These are phyloP conservation scores for Melanogaster broomeanus DNA, from an alignment of 768 basidiomycete genomes.

Conservation along the genomic window DNA sequence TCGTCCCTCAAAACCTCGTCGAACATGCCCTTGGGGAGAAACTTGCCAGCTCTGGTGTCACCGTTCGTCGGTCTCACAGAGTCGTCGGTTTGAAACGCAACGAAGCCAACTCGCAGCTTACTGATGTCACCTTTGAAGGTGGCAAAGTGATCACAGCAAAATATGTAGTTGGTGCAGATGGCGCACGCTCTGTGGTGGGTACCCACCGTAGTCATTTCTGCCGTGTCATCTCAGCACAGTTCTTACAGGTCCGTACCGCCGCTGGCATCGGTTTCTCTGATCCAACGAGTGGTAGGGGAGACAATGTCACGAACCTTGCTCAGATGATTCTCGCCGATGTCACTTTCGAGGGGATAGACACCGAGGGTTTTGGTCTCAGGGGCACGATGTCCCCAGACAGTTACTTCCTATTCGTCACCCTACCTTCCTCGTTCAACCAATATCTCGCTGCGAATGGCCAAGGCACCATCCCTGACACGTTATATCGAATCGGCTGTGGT, in stretches of 20 bases:
- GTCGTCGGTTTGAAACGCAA: constrained; percentile 38
- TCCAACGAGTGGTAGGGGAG: constrained; percentile 34
- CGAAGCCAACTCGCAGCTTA: constrained; percentile 26
- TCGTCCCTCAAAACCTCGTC: constrained; percentile 46
- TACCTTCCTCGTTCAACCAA: constrained; percentile 34
- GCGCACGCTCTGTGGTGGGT: constrained; percentile 46
- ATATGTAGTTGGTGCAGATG: constrained; percentile 56
- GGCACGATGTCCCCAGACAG: constrained; percentile 29
- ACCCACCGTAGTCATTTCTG: neutral
- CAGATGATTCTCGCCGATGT: constrained; percentile 53
- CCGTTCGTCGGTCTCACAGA: constrained; percentile 39
- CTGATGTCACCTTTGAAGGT: constrained; percentile 47
- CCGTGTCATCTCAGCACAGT: neutral
- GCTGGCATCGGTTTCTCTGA: constrained; percentile 46
- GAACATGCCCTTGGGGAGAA: constrained; percentile 43
- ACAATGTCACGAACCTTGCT: constrained; percentile 28
- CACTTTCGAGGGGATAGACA: constrained; percentile 24
- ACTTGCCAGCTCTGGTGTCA: constrained; percentile 33
- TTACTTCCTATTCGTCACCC: constrained; percentile 37
- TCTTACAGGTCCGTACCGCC: constrained; percentile 41
- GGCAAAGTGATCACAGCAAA: constrained; percentile 44
- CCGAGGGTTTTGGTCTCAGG: constrained; percentile 7
- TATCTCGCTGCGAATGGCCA: constrained; percentile 12
- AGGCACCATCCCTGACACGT: constrained; percentile 1
- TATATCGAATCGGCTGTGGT: constrained; percentile 44